Evolutionary conservation across 352 stramenopile genomes (phyloP), one percentile per base, ranked within the genome.

Genomic region (Elongisporangium undulatum): DNA sequence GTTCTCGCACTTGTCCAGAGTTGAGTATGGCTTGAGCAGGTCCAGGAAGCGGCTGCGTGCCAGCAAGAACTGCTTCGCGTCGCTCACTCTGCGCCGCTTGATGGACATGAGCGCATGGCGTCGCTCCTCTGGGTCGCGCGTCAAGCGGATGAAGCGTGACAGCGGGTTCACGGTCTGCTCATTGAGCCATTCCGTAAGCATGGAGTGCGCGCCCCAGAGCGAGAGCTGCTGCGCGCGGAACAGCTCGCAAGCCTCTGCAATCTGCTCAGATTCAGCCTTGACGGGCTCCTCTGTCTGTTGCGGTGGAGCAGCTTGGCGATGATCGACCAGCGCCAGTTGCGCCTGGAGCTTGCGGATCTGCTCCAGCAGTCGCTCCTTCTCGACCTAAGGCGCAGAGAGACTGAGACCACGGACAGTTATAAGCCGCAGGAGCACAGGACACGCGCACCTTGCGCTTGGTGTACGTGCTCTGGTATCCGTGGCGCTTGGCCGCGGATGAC

Each of bases 71-170:
- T 66, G 49, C 34, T 77, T 63, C 8, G 67, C 67, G 4, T 63
- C 55, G 2, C 52, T 64, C 24, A 83, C 50, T 26, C 74, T 74
- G 15, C 26, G 45, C 0, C 19, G 7, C 38, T 82, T 83, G 34
- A 82, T 58, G 0, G 60, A 54, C 10, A 65, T 51, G 7, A 87
- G 39, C 24, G 71, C 72, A 10, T 57, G 63, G 34, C 62, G 66
- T 21, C 77, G 68, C 57, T 79, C 52, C 3, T 59, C n/a, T 23
- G 55, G 26, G 48, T 82, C 64, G 29, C 29, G 9, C 29, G 29
- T 41, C 29, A 41, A 41, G 29, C 29, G 29, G 29, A 41, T 41
- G 29, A 15, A 41, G 29, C 4, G 2, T 2, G 29, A 41, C 29
- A 41, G 9, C 4, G 29, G 29, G 9, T 41, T 41, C 29, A 41